phyloP scores from a whole-genome alignment of 2,329 filamentous ascomycete species.

The Zopfia rhizophila region DNA sequence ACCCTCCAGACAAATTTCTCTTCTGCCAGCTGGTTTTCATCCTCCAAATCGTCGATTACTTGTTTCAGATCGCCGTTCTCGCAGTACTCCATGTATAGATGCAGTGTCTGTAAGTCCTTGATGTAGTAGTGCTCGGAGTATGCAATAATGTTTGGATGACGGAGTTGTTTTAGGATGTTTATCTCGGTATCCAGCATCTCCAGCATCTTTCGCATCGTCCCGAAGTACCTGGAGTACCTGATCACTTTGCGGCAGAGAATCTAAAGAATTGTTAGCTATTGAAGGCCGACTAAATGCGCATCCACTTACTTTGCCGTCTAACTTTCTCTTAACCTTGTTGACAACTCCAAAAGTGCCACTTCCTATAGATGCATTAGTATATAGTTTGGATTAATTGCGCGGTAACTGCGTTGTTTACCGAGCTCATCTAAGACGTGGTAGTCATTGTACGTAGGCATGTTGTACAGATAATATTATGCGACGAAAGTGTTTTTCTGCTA shows the following conservation, averaged over 20 bases:
- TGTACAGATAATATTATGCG: too few relatives aligned
- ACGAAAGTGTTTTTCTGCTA: too few relatives aligned
- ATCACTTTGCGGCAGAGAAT: conserved; percentile 96
- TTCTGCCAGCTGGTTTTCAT: conserved; percentile 81
- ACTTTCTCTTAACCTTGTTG: too few relatives aligned
- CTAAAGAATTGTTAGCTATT: conserved; percentile 56
- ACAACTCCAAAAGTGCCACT: too few relatives aligned
- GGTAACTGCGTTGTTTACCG: too few relatives aligned
- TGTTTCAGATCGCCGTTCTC: conserved; percentile 90
- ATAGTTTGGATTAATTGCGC: too few relatives aligned
- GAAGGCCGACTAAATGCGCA: too few relatives aligned
- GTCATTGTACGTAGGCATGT: too few relatives aligned
- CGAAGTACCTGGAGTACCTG: conserved; percentile 88
- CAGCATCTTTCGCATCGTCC: conserved; percentile 94
- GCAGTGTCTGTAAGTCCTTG: conserved; percentile 85
- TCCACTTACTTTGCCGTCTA: too few relatives aligned
- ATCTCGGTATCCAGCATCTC: conserved; percentile 94
- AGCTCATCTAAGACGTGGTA: too few relatives aligned
- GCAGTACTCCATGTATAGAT: conserved; percentile 98
- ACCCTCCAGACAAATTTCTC: conserved; percentile 95
- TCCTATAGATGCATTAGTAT: too few relatives aligned
- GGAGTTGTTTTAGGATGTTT: conserved; percentile 87
- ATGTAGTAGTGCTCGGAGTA: conserved; percentile 95
- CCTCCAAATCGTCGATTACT: conserved; percentile 81
- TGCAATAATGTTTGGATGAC: conserved; percentile 91